Evolutionary conservation across 768 basidiomycete species (phyloP), one percentile per base, ranked within the genome.

Genomic region (Crassisporium funariophilum): DNA sequence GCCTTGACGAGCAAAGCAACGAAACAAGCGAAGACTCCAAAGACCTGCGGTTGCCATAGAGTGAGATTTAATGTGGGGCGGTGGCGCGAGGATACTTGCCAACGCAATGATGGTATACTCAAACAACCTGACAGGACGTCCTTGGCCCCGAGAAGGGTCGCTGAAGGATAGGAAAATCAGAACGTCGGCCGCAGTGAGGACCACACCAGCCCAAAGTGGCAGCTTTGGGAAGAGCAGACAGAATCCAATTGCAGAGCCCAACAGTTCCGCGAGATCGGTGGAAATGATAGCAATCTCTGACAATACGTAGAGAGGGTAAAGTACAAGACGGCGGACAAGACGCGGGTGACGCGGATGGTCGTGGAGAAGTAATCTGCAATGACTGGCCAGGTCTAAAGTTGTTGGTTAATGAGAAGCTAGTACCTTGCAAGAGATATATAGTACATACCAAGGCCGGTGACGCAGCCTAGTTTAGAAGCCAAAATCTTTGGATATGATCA

Each of bases 211-310:
- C 73, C 78, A 85, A 11, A 85, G 64, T 1, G 81, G 81, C 4
- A 85, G 69, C 20, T 59, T 62, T 2, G 83, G 83, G 53, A 84
- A 77, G 19, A 85, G 63, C 58, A 88, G 71, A 49, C 78, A 77
- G 46, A 89, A 70, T 4, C 83, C 87, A 38, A 88, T 85, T 3
- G 86, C 86, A 48, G 78, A 81, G 1, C 87, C 79, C 9, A 88
- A 63, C 39, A 88, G 66, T 62, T 89, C 87, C 1, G 86, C 83
- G 35, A 88, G 66, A 61, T 86, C 85, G 12, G 84, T 85, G n/a
- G 77, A 75, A 24, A 85, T 72, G 61, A 85, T 82, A 39, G 82
- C 81, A 16, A 83, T 59, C 60, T 85, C 84, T 5, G 79, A 64
- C 22, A 79, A 59, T 11, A 62, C 57, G 50, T 82, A 83, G 24